A percentile compares a stretch with the other conserved stretches of the same genome.
Conservation (phyloP, 2,329 filamentous ascomycete species). For the Moelleriella libera region DNA sequence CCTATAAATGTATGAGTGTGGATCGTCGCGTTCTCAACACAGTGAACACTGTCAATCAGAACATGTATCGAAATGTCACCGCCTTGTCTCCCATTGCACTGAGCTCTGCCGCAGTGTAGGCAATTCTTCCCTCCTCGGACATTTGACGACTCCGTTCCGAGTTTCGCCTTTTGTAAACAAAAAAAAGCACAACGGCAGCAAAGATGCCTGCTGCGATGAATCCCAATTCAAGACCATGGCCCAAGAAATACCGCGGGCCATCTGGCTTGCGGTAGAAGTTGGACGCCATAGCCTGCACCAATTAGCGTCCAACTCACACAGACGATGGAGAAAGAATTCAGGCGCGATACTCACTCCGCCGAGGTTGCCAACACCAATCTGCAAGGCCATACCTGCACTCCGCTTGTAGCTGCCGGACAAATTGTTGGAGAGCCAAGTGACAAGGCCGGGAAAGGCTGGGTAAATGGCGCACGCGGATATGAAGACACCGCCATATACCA, state of each 20-base stretch:
- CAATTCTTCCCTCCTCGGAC: conserved; percentile 23
- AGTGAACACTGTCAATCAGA: conserved; percentile 11
- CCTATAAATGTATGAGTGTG: too few species aligned
- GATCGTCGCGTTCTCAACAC: neutral
- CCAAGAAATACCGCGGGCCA: conserved; percentile 31
- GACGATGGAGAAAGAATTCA: neutral
- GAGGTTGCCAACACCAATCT: conserved; percentile 47
- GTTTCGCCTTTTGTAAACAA: conserved; percentile 45
- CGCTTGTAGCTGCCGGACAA: conserved; percentile 53
- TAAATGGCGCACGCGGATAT: conserved; percentile 68
- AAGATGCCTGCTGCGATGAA: conserved; percentile 32
- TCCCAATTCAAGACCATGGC: conserved; percentile 33
- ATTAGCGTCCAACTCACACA: neutral
- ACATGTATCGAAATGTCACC: conserved; percentile 48
- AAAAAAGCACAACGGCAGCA: conserved; percentile 26
- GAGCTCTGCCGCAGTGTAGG: conserved; percentile 31
- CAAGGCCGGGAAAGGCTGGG: conserved; percentile 63
- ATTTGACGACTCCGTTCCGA: conserved; percentile 35
- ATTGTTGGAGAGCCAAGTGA: conserved; percentile 71
- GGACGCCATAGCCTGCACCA: conserved; percentile 46
- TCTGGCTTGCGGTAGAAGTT: conserved; percentile 52
- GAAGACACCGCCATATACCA: conserved; percentile 63
- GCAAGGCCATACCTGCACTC: conserved; percentile 48
- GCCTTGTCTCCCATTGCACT: conserved; percentile 46
- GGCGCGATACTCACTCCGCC: conserved; percentile 25